Evolutionary conservation across 163 green algal species (phyloP).

Genomic region (Scenedesmus sp.): DNA sequence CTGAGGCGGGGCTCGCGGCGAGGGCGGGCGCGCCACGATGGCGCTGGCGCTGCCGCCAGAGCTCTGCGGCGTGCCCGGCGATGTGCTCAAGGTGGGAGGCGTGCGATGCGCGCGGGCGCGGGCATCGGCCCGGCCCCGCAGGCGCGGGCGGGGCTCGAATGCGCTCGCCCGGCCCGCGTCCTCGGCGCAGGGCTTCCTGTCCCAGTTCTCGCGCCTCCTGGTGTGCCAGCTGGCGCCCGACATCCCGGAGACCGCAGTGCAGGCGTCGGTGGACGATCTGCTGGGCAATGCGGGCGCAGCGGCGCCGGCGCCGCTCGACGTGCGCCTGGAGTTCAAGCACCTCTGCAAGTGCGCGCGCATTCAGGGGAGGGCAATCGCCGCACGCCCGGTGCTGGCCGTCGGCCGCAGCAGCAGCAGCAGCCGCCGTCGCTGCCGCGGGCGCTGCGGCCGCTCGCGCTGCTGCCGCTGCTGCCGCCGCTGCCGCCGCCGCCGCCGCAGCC

Average conservation of each 20-base stretch:
- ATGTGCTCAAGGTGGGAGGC: too few relatives aligned
- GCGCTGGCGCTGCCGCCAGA: too few relatives aligned
- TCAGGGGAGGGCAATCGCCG: not conserved
- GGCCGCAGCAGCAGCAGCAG: not conserved
- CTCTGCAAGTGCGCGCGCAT: conserved; percentile 35
- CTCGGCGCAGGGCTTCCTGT: conserved; percentile 41
- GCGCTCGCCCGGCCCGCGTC: too few relatives aligned
- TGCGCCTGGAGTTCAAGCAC: conserved; percentile 47
- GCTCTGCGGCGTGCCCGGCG: too few relatives aligned
- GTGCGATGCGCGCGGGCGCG: too few relatives aligned
- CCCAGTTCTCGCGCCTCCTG: not conserved
- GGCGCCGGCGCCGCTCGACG: conserved; percentile 7
- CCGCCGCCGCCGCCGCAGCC: not conserved
- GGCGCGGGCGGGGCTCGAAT: too few relatives aligned
- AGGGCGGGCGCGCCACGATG: too few relatives aligned
- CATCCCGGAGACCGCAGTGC: conserved; percentile 1
- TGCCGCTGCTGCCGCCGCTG: conserved; percentile 7
- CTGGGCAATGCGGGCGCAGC: not conserved
- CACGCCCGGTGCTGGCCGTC: not conserved
- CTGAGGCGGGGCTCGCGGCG: too few relatives aligned
- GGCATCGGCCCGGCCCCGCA: too few relatives aligned
- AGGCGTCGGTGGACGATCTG: not conserved
- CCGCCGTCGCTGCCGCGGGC: not conserved
- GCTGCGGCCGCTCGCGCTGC: not conserved
- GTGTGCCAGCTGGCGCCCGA: conserved; percentile 1